Evolutionary conservation across 179 eudicot genomes (phyloP), one percentile per base, ranked within the genome.

Genomic region (Spergularia azorica): DNA sequence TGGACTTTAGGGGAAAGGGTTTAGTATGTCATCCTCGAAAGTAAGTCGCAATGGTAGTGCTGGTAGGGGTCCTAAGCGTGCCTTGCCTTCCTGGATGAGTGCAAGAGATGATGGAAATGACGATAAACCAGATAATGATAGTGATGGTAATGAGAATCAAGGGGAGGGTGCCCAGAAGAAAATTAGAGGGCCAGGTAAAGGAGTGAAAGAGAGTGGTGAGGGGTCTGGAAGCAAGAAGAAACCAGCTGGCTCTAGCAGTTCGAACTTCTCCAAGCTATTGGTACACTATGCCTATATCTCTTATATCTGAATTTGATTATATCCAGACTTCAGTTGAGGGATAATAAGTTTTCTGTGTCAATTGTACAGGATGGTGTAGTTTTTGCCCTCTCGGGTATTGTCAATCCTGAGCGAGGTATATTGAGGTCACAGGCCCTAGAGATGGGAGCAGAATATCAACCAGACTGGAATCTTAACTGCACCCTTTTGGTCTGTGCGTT

Each of bases 401-500:
- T 96, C 64, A 93, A 96, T 85, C 99, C 99, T 9, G 98, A 96
- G 75, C 92, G 98, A 32, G 86, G 94, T 74, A 84, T 64, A 18
- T 78, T 96, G 81, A 80, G 98, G 81, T 91, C 97, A 54, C 96
- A 87, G 77, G 95, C 92, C 65, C 77, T 94, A 84, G 98, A 90
- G 86, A 92, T 96, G 99, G 99, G 99, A 67, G 98, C 96, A 60
- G 88, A 89, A 77, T 96, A 87, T 88, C 86, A 90, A 79, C 92
- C 76, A 48, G 99, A 96, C 75, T 94, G 99, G 99, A 88, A 87
- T 81, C 79, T 92, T 15, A 82, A 86, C 69, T 93, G 92, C 89
- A 96, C 99, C n/a, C 90, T 96, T 68, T 75, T 96, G 82, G 85
- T 94, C 69, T 96, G 98, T 87, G 99, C 98, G 60, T 96, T 96